Base-by-base conservation (phyloP, 2,329 filamentous ascomycete species). In the Spiromastix sp. region DNA sequence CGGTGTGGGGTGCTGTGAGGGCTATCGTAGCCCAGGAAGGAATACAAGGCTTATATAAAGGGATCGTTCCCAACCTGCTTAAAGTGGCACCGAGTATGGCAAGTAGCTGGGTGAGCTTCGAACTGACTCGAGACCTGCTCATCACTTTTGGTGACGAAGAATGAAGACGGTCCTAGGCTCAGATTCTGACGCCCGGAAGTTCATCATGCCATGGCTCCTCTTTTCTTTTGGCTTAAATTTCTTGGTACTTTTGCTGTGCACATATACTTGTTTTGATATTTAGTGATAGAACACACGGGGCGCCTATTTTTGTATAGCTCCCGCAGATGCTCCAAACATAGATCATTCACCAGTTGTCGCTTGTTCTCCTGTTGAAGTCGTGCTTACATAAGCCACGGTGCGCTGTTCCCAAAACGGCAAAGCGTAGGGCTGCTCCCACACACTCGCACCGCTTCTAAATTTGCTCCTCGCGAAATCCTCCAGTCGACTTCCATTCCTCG, bases 81-180 rank as follows among this genome's bases (percentile, higher is more conserved):
- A 98, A 98, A 62, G 91, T 98, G 11, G 89, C 91, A 5, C 91
- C 91, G 3, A 96, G 87, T 57, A 98, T 98, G 89, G 91, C 91
- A 11, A 93, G 86, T 49, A 95, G 85, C 60, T 98, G 91, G 89
- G 74, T 96, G 42, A 95, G 87, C 60, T 98, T 93, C 56, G 91
- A 98, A 63, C 67, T 96, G 56, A 89, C 85, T 6, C 75, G 91
- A 45, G 91, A 98, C 60, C 81, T 93, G 54, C 64, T 96, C 26
- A 67, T 93, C 38, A 66, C 64, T 13, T 56, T 86, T 19, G 43
- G 46, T 24, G 48, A 56, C 38, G 52, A 25, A n/a, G 30, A 38
- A 15, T 33, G 16, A 13, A 21, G 22, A n/a, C n/a, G n/a, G n/a
- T n/a, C n/a, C n/a, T n/a, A n/a, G n/a, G n/a, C n/a, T n/a, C n/a